A percentile compares a stretch with the other conserved stretches of the same genome.
phyloP scores from a whole-genome alignment of 805 yeast species.

The Starmerella gropengiesseri region DNA sequence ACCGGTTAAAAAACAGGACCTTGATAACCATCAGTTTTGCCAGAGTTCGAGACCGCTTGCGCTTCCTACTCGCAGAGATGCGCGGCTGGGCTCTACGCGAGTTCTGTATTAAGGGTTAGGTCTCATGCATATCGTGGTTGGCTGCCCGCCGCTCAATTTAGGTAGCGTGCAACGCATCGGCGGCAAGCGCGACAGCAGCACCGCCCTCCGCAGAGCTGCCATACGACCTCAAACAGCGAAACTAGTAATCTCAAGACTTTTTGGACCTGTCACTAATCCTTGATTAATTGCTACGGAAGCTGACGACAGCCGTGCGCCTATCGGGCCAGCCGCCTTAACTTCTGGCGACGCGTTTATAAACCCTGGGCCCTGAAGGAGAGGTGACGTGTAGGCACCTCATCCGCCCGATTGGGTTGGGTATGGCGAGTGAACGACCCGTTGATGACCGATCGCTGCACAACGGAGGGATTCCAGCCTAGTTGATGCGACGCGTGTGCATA shows the following conservation, averaged over 20 bases:
- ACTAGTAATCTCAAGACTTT: no score
- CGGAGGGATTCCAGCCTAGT: not conserved
- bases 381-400: no score
- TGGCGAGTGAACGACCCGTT: not conserved
- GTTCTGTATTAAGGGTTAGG: conserved; percentile 1
- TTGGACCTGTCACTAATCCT: no score
- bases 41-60: no score
- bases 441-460: not conserved
- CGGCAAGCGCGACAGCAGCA: not conserved
- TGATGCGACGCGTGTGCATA: not conserved
- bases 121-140: conserved; percentile 8
- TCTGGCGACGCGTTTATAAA: conserved; percentile 1
- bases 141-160: conserved; percentile 9
- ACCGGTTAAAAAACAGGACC: no score
- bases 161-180: not conserved
- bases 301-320: not conserved
- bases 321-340: not conserved
- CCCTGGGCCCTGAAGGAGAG: not conserved
- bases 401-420: no score
- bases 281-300: not conserved
- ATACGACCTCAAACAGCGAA: not conserved
- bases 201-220: not conserved
- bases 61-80: no score
- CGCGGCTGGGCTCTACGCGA: no score
- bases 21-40: no score